Evolutionary conservation across 2,329 filamentous ascomycete species (phyloP).

Genomic region (Fusarium ambrosium): DNA sequence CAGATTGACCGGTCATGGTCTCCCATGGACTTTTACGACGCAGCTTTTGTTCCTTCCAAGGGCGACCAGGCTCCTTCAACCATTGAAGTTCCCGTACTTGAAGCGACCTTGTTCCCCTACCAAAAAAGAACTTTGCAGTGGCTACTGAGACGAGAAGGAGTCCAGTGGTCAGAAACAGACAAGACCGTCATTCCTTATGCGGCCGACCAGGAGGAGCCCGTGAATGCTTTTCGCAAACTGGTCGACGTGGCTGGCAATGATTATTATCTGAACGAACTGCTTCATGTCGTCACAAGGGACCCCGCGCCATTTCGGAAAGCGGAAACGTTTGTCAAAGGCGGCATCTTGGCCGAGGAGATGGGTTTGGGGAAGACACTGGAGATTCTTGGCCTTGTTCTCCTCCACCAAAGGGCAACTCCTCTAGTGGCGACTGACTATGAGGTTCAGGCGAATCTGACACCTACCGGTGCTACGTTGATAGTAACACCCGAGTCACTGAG

Average conservation of each 20-base stretch:
- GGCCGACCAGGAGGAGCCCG: constrained; percentile 11
- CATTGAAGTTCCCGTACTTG: constrained; percentile 59
- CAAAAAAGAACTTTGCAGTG: constrained; percentile 79
- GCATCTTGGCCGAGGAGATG: constrained; percentile 86
- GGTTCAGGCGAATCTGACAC: constrained; percentile 56
- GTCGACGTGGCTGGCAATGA: constrained; percentile 51
- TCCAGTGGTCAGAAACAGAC: constrained; percentile 57
- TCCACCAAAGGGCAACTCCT: constrained; percentile 64
- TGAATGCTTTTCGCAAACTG: constrained; percentile 51
- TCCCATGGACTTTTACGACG: constrained; percentile 76
- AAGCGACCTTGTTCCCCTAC: constrained; percentile 75
- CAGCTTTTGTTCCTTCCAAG: constrained; percentile 72
- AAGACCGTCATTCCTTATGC: constrained; percentile 35
- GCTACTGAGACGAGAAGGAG: constrained; percentile 76
- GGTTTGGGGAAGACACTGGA: constrained; percentile 86
- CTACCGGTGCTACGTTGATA: constrained; percentile 71
- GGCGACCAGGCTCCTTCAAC: constrained; percentile 54
- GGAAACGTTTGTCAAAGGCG: constrained; percentile 64
- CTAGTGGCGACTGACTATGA: constrained; percentile 46
- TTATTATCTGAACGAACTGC: constrained; percentile 73
- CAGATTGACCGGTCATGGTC: constrained; percentile 49
- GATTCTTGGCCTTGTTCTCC: constrained; percentile 76
- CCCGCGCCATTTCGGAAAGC: constrained; percentile 57
- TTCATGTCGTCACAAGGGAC: constrained; percentile 70
- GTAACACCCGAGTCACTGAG: constrained; percentile 70